Base-by-base conservation (phyloP, 1,284 basidiomycete species). In the Gomphus sp. region DNA sequence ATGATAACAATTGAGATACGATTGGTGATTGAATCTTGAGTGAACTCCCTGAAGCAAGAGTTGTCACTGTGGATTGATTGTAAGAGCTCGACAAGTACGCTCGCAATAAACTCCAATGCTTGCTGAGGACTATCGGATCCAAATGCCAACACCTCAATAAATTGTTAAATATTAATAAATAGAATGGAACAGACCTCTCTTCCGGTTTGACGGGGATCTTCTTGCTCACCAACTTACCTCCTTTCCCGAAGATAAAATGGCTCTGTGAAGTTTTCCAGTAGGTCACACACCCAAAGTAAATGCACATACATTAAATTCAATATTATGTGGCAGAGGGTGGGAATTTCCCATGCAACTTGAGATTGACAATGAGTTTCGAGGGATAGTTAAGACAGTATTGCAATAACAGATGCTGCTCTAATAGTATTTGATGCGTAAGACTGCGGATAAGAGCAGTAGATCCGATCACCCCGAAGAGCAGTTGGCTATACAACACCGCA, bases 181-280 rank as follows among this genome's bases (percentile, higher is more conserved):
- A 25, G 22, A 61, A 22, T 77, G 55, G 53, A 2, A n/a, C 34
- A 33, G 5, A 87, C 89, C 89, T 91, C 55, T 93, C 89, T 0
- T 69, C 84, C 1, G 93, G 88, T 67, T 91, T 90, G 56, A 95
- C 92, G 1, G 90, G 89, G 7, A 91, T 75, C 66, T 84, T 84
- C 73, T 84, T 89, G 36, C 94, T 87, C 14, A 94, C 71, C 44
- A 96, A 76, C 70, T 90, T 90, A 1, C 92, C 93, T 9, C 89
- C 91, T 70, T 91, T 89, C 64, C 83, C 89, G 65, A 96, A 94
- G 63, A 96, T 81, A 71, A 95, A 95, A 71, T 95, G 92, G 62
- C 89, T 92, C 18, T 31, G 1, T 31, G 28, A 31, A 31, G 28
- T 5, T 31, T 31, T 31, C 28, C 28, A 31, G 4, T 31, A 31